Evolutionary conservation across 1,139 yeast species (phyloP).

Genomic region (Zygotorulaspora mrakii): DNA sequence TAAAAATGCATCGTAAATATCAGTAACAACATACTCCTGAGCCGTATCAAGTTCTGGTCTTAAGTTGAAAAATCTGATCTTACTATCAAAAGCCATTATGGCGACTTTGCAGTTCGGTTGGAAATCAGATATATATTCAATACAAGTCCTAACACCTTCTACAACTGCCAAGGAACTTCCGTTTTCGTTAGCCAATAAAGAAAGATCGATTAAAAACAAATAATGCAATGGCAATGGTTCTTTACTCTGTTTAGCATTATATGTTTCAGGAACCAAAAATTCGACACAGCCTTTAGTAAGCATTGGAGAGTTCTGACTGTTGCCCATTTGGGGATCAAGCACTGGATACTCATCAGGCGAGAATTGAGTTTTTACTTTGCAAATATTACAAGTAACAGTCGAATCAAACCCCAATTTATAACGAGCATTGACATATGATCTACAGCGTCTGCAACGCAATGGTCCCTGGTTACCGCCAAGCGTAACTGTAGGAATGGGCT

Average conservation of each 20-base stretch:
- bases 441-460: slow-evolving; percentile 85
- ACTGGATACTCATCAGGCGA: slow-evolving; percentile 69
- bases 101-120: slow-evolving; percentile 51
- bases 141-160: slow-evolving; percentile 61
- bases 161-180: slow-evolving; percentile 56
- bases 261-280: slow-evolving; percentile 68
- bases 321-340: slow-evolving; percentile 55
- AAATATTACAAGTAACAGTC: slow-evolving; percentile 77
- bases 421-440: slow-evolving; percentile 83
- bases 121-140: slow-evolving; percentile 35
- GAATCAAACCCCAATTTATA: slow-evolving; percentile 66
- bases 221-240: slow-evolving; percentile 57
- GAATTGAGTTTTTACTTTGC: slow-evolving; percentile 71
- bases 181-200: slow-evolving; percentile 58
- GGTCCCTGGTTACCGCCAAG: slow-evolving; percentile 47
- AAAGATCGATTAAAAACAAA: slow-evolving; percentile 75
- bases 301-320: slow-evolving; percentile 67
- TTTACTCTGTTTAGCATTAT: slow-evolving; percentile 49
- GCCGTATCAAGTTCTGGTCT: slow-evolving; percentile 53
- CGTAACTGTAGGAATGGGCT: slow-evolving; percentile 67
- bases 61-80: slow-evolving; percentile 71
- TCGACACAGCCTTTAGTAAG: slow-evolving; percentile 83
- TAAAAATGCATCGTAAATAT: slow-evolving; percentile 73
- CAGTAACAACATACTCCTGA: slow-evolving; percentile 65
- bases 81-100: slow-evolving; percentile 72